Evolutionary conservation across 106 monocot species (phyloP), one percentile per base, ranked within the genome.

Genomic region (Dendrobium catenatum): DNA sequence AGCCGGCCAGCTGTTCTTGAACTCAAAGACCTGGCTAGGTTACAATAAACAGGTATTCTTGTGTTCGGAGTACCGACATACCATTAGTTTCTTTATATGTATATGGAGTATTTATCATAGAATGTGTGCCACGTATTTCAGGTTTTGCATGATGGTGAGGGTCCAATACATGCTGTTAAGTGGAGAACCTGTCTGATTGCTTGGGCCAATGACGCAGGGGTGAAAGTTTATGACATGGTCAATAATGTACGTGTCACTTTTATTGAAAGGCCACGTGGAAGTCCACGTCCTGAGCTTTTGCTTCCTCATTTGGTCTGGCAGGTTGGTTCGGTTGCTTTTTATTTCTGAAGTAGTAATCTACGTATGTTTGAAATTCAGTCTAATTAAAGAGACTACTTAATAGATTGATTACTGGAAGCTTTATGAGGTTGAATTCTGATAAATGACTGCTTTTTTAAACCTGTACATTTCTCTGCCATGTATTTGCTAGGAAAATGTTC

Each of bases 251-350:
- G 95, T 18, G 88, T 99, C 56, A 85, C 98, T 56, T 99, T 95
- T 87, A 99, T 99, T 82, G 95, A 95, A 84, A 84, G 93, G 76
- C 95, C 98, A 43, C 86, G 87, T 46, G 93, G 95, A 72, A 99
- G 86, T 55, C 91, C 93, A 42, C 91, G 89, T 2, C 89, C 95
- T 79, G 98, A 99, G 66, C 88, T 99, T 70, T 86, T 93, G 79
- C 91, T 95, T 79, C 98, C 98, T 79, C 98, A 91, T 72, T 83
- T 99, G 73, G 88, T 99, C 78, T 99, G 98, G 98, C 98, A 99
- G 98, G 95, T 94, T 67, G 26, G 77, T 74, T 56, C 6, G 59
- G 20, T 37, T 22, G 40, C 24, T 29, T 20, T 70, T 43, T 75
- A 41, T 44, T 56, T 29, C 64, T 22, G 51, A 4, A 11, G 3